Evolutionary conservation across 768 basidiomycete genomes (phyloP).

Genomic region (Phaeolepiota aurea): DNA sequence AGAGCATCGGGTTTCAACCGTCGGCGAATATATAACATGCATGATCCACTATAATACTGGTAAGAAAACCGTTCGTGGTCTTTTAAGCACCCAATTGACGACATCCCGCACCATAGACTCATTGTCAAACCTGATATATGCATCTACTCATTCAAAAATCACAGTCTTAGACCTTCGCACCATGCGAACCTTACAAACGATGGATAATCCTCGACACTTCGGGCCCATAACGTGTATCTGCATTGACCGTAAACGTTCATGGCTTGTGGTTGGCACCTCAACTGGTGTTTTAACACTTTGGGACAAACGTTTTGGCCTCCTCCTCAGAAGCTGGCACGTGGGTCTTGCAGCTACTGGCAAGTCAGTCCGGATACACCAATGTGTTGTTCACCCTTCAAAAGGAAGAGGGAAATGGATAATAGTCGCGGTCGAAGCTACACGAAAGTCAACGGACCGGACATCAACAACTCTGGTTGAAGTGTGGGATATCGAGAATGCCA

Average conservation of each 20-base stretch:
- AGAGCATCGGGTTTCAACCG: conserved; percentile 65
- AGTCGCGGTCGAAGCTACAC: conserved; percentile 61
- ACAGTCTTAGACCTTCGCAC: conserved; percentile 77
- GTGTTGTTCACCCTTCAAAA: conserved; percentile 75
- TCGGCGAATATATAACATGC: conserved; percentile 76
- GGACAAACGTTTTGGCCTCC: conserved; percentile 91
- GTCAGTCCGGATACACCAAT: conserved; percentile 60
- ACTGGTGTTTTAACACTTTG: conserved; percentile 82
- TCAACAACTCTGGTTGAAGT: conserved; percentile 66
- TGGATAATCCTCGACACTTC: conserved; percentile 80
- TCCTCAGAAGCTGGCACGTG: conserved; percentile 83
- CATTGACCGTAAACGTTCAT: conserved; percentile 74
- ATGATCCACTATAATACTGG: conserved; percentile 79
- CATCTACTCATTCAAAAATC: conserved; percentile 75
- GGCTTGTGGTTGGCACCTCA: conserved; percentile 86
- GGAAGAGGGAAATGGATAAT: conserved; percentile 89
- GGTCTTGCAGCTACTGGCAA: conserved; percentile 44
- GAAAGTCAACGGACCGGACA: conserved; percentile 29
- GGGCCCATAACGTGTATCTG: conserved; percentile 85
- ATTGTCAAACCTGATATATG: conserved; percentile 77
- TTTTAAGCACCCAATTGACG: background rate
- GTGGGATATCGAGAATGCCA: conserved; percentile 85
- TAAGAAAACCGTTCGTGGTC: conserved; percentile 15
- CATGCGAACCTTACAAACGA: conserved; percentile 65
- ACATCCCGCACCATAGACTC: conserved; percentile 29